These are phyloP conservation scores for Diaporthe nobilis DNA, from an alignment of 2,329 filamentous ascomycete genomes.

Conservation along the genomic window DNA sequence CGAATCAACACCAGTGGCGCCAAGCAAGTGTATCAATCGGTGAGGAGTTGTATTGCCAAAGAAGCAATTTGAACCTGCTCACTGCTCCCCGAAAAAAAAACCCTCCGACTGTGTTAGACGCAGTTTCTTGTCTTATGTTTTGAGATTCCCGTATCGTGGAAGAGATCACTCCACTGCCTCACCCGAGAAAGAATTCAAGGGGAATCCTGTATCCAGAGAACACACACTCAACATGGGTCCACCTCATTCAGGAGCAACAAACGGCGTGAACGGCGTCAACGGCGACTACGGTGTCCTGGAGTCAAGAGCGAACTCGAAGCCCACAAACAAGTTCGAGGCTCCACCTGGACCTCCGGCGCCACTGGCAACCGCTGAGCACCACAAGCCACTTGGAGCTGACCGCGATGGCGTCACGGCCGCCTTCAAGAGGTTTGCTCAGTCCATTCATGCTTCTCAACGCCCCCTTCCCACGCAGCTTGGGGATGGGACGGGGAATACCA, in stretches of 20 bases:
- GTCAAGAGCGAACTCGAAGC: constrained; percentile 10
- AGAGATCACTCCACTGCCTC: not conserved
- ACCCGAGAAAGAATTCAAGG: not conserved
- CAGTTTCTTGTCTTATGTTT: not conserved
- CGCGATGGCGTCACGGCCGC: constrained; percentile 52
- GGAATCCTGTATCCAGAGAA: not conserved
- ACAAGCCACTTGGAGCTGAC: constrained; percentile 47
- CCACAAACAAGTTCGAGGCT: constrained; percentile 36
- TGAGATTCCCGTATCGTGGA: not conserved
- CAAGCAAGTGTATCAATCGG: not conserved
- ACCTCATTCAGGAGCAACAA: not conserved
- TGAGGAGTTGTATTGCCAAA: not conserved
- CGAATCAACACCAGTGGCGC: not conserved
- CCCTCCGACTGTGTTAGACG: not conserved
- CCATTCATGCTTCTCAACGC: constrained; percentile 65
- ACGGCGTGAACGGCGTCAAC: constrained; percentile 5
- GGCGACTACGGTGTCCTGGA: not conserved
- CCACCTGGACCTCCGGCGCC: constrained; percentile 39
- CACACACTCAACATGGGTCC: not conserved
- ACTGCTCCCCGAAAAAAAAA: not conserved
- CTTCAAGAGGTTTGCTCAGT: constrained; percentile 52
- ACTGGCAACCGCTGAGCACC: constrained; percentile 42
- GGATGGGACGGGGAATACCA: constrained; percentile 70
- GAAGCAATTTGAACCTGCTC: not conserved
- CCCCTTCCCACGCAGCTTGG: constrained; percentile 75